phyloP scores from a whole-genome alignment of 2,329 filamentous ascomycete species.

The Colletotrichum sp. region DNA sequence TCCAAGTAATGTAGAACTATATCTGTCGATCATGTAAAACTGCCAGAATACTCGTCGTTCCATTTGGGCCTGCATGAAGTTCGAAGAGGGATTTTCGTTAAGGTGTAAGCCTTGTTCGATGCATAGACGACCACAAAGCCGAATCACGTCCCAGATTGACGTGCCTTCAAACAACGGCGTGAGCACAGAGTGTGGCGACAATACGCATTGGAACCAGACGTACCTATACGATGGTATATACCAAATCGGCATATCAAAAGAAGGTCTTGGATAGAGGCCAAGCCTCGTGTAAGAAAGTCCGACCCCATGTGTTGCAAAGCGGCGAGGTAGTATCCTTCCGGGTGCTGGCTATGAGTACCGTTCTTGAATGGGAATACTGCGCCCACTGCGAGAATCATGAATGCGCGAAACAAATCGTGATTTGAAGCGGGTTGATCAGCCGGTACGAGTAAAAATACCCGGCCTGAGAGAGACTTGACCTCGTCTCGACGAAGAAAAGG shows the following conservation, averaged over 20 bases:
- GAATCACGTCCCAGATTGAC: constrained; percentile 45
- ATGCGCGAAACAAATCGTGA: constrained; percentile 37
- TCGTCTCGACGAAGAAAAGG: constrained; percentile 31
- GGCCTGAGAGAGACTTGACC: constrained; percentile 23
- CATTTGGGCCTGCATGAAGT: constrained; percentile 38
- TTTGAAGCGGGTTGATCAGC: neutral
- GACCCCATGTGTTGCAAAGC: constrained; percentile 36
- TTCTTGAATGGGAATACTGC: constrained; percentile 37
- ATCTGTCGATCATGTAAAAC: constrained; percentile 49
- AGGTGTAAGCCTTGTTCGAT: constrained; percentile 41
- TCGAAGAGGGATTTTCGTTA: neutral
- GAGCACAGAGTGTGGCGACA: too few relatives aligned
- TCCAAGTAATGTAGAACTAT: constrained; percentile 45
- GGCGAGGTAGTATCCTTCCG: constrained; percentile 44
- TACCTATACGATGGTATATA: constrained; percentile 47
- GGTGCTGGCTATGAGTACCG: constrained; percentile 35
- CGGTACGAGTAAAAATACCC: constrained; percentile 21
- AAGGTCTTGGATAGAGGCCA: constrained; percentile 43
- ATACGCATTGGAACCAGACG: neutral
- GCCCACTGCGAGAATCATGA: constrained; percentile 42
- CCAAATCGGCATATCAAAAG: constrained; percentile 44
- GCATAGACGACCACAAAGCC: constrained; percentile 44
- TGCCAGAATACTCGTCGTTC: constrained; percentile 48
- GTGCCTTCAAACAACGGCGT: constrained; percentile 23
- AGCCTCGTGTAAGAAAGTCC: constrained; percentile 33